phyloP scores from a whole-genome alignment of 2,329 filamentous ascomycete genomes.

The Fusarium humuli region DNA sequence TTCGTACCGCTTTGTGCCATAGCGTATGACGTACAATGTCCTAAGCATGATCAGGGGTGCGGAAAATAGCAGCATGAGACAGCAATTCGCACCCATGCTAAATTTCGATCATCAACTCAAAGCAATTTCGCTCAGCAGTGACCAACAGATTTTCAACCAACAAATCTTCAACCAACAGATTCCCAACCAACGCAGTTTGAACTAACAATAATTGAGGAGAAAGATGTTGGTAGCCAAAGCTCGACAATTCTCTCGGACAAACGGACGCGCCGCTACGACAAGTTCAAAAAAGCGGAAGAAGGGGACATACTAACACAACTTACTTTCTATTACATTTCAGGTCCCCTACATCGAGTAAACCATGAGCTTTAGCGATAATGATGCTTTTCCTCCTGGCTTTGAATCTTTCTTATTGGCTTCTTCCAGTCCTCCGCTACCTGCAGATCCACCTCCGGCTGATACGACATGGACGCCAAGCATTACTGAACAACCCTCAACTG shows the following conservation, averaged over 20 bases:
- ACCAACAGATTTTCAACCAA: neutral
- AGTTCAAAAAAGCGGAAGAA: neutral
- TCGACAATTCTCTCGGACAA: neutral
- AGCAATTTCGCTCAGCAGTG: too few species aligned
- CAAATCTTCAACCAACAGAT: neutral
- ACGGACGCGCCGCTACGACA: neutral
- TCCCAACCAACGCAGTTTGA: neutral
- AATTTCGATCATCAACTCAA: too few species aligned
- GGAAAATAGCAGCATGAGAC: neutral
- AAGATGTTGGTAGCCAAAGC: neutral
- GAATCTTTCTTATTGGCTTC: neutral
- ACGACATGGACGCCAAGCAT: neutral
- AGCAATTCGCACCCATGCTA: neutral
- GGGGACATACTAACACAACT: neutral
- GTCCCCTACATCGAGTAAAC: neutral
- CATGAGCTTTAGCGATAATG: neutral
- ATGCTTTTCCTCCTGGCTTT: neutral
- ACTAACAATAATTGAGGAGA: neutral
- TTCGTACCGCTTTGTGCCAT: neutral
- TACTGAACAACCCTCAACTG: neutral
- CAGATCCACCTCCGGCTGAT: neutral
- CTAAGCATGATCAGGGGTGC: neutral
- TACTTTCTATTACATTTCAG: neutral
- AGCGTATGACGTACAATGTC: too few species aligned
- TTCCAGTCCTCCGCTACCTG: neutral